Evolutionary conservation across 2,329 filamentous ascomycete genomes (phyloP).

Genomic region (Colletotrichum viniferum): DNA sequence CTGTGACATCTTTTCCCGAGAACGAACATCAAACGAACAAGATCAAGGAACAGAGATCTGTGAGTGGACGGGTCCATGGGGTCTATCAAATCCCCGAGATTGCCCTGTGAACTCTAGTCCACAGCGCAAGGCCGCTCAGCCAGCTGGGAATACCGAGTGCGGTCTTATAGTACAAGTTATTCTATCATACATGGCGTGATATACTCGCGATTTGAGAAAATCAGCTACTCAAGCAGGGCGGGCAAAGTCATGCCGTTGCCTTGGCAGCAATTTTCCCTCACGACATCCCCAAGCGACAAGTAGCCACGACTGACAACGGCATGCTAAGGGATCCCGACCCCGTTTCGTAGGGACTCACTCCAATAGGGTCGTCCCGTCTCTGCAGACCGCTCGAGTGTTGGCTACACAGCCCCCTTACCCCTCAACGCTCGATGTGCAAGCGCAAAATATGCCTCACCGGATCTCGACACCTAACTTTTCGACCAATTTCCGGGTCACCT

Average conservation of each 20-base stretch:
- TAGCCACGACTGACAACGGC: not conserved
- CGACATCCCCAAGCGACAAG: not conserved
- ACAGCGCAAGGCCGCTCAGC: not conserved
- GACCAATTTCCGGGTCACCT: conserved; percentile 69
- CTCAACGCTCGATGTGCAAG: conserved; percentile 1
- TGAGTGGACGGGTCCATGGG: conserved; percentile 1
- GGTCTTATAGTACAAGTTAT: conserved; percentile 10
- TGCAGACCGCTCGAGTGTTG: not conserved
- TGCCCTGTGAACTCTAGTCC: not conserved
- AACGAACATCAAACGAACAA: not conserved
- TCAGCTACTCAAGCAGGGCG: not conserved
- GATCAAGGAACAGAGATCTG: not conserved
- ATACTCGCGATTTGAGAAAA: not conserved
- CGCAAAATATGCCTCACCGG: conserved; percentile 38
- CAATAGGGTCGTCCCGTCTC: conserved; percentile 8
- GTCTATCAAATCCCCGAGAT: not conserved
- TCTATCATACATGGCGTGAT: conserved; percentile 16
- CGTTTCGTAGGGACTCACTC: not conserved
- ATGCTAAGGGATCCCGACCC: not conserved
- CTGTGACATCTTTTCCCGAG: not conserved
- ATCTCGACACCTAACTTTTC: conserved; percentile 79
- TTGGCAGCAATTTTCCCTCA: not conserved
- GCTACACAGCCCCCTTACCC: conserved; percentile 21
- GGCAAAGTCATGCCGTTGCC: not conserved
- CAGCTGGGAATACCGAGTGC: not conserved